Evolutionary conservation across 2,329 filamentous ascomycete species (phyloP), one percentile per base, ranked within the genome.

Genomic region (Talaromyces sp.): DNA sequence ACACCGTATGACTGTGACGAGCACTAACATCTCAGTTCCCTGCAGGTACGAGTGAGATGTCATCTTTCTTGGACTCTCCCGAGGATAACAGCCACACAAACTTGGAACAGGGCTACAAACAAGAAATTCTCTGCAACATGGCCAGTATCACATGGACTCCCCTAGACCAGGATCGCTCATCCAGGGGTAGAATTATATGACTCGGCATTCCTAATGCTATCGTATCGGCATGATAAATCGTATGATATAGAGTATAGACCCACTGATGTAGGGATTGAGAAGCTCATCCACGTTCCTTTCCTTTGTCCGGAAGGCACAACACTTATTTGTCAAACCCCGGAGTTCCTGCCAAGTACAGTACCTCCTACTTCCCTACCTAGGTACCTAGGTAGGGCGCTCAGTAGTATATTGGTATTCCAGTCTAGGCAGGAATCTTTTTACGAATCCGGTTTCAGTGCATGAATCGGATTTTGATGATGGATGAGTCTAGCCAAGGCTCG

Each of bases 231-330:
- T 56, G 52, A 14, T 56, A 56, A 39, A 39, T 56, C n/a, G 52
- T 56, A 56, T 37, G 33, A 37, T 56, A 56, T 54, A 56, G 33
- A 56, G 52, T 37, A 37, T 56, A 56, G 52, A 56, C 39, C 52
- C 52, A 39, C 52, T 22, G 10, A 56, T 37, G 52, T 56, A 56
- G 10, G 52, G 52, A 39, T 9, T n/a, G 9, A 37, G 10, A n/a
- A 24, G 19, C n/a, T 39, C 52, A 22, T 33, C 52, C 52, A 56
- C 52, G 33, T 56, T 56, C 52, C 11, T 56, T 35, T 39, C 31
- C 33, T 14, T 54, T 56, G 33, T 39, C 22, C 5, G 11, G 33
- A 37, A 54, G 2, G 9, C 19, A n/a, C 50, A 37, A 33, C 48
- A 11, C 3, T n/a, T n/a, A 11, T 7, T 16, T 33, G 27, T 52